Evolutionary conservation across 495 filamentous ascomycete species (phyloP).

Genomic region (Immersiella caudata): DNA sequence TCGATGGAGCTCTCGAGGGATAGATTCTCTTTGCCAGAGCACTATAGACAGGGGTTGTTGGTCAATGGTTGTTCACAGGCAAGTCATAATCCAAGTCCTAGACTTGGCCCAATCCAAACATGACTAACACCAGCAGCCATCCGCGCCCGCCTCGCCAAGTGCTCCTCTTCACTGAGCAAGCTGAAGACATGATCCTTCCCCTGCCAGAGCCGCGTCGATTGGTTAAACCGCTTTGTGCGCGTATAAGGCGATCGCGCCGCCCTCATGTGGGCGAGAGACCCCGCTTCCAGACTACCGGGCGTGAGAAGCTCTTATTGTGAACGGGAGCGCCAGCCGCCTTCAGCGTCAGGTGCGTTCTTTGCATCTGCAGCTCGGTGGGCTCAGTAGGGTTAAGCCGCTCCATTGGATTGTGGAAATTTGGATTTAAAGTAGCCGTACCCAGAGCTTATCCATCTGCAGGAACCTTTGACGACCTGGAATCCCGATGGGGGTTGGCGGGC

Average conservation of each 20-base stretch:
- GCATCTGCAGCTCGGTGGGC: too few relatives aligned
- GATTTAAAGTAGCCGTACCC: too few relatives aligned
- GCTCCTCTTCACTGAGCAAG: constrained; percentile 30
- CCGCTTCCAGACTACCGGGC: too few relatives aligned
- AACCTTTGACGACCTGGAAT: not conserved
- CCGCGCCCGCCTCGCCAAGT: constrained; percentile 34
- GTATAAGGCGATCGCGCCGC: constrained; percentile 38
- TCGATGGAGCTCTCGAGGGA: constrained; percentile 48
- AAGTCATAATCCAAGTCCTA: too few relatives aligned
- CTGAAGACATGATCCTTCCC: constrained; percentile 36
- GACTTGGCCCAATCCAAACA: too few relatives aligned
- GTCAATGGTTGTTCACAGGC: not conserved
- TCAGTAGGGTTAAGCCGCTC: too few relatives aligned
- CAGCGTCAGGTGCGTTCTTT: too few relatives aligned
- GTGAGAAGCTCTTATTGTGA: too few relatives aligned
- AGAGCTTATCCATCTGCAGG: not conserved
- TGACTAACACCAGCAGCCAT: constrained; percentile 40
- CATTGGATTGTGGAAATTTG: too few relatives aligned
- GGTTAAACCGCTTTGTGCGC: constrained; percentile 31
- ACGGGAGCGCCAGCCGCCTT: too few relatives aligned
- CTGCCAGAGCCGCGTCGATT: constrained; percentile 29
- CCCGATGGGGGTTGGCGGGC: not conserved
- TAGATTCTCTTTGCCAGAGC: constrained; percentile 48
- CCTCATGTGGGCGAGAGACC: constrained; percentile 38
- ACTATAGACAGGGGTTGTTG: constrained; percentile 30